Conservation (phyloP, 2,329 filamentous ascomycete genomes). For the Sporothrix globosa region DNA sequence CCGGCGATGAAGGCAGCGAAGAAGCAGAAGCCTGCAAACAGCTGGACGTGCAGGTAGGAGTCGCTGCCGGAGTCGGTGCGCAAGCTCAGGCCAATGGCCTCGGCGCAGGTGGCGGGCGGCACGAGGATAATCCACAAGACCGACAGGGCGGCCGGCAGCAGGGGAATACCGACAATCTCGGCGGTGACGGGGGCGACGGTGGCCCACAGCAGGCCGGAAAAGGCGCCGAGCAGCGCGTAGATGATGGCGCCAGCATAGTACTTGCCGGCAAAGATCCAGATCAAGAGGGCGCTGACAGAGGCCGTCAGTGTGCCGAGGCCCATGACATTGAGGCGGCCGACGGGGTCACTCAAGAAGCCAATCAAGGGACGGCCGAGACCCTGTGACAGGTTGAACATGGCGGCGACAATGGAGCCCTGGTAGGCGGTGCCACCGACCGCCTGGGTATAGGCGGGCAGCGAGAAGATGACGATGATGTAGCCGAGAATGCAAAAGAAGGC, state of each 20-base stretch:
- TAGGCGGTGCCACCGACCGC: slow-evolving; percentile 67
- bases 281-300: slow-evolving; percentile 66
- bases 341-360: slow-evolving; percentile 70
- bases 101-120: slow-evolving; percentile 69
- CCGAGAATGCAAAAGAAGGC: slow-evolving; percentile 72
- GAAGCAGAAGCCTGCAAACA: slow-evolving; percentile 66
- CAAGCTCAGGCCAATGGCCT: slow-evolving; percentile 65
- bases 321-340: slow-evolving; percentile 75
- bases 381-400: slow-evolving; percentile 69
- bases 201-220: slow-evolving; percentile 73
- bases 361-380: slow-evolving; percentile 71
- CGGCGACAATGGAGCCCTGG: slow-evolving; percentile 72
- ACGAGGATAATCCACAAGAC: slow-evolving; percentile 73
- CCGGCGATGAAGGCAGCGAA: slow-evolving; percentile 56
- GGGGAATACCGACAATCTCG: slow-evolving; percentile 71
- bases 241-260: slow-evolving; percentile 69
- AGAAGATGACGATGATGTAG: slow-evolving; percentile 78
- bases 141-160: slow-evolving; percentile 68
- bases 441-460: slow-evolving; percentile 71
- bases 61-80: slow-evolving; percentile 45
- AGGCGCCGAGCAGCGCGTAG: slow-evolving; percentile 68
- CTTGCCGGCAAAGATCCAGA: slow-evolving; percentile 72
- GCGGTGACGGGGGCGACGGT: slow-evolving; percentile 70
- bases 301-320: slow-evolving; percentile 65
- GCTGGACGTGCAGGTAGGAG: slow-evolving; percentile 57